Evolutionary conservation across 192 early-diverging fungal genomes (phyloP), one percentile per base, ranked within the genome.

Genomic region (Paraglomus brasilianum): DNA sequence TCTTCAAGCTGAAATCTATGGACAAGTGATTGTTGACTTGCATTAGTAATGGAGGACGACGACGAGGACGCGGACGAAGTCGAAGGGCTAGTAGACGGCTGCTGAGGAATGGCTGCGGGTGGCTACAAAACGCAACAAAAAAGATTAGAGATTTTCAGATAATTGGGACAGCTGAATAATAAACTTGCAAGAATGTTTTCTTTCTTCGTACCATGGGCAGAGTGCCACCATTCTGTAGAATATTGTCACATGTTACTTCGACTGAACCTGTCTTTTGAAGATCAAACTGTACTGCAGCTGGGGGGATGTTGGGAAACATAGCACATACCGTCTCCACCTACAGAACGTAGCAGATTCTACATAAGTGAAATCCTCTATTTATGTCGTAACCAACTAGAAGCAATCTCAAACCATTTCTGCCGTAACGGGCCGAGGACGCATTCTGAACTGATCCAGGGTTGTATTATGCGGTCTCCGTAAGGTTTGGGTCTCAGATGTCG

Each of bases 281-380:
- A 72, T 92, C 91, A 10, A 82, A 84, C 17, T 85, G 80, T 55
- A 94, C 90, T 38, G 91, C 86, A 19, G 88, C 82, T 19, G 85
- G 82, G 5, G 89, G 87, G 45, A 93, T 88, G 66, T 90, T 80
- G 7, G 93, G 93, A 56, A 94, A 94, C 93, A 94, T 93, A 8
- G 85, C 72, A 62, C 83, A 85, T 7, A 93, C 89, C 10, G 83
- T 85, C 63, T 88, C 87, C 15, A 92, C 82, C 78, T 88, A 39
- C 47, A 17, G 19, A 63, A 44, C 17, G 22, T 42, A 21, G 30
- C 14, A 17, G 30, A 43, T 22, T 5, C 24, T 17, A 21, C 9
- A 19, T 10, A 66, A 41, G 36, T 41, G 39, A 14, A 50, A 30
- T 10, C n/a, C 15, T 13, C 21, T 5, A 59, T 53, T n/a, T 8